These are phyloP conservation scores for Aspergillus conjunctus DNA, from an alignment of 495 filamentous ascomycete genomes.

Conservation along the genomic window DNA sequence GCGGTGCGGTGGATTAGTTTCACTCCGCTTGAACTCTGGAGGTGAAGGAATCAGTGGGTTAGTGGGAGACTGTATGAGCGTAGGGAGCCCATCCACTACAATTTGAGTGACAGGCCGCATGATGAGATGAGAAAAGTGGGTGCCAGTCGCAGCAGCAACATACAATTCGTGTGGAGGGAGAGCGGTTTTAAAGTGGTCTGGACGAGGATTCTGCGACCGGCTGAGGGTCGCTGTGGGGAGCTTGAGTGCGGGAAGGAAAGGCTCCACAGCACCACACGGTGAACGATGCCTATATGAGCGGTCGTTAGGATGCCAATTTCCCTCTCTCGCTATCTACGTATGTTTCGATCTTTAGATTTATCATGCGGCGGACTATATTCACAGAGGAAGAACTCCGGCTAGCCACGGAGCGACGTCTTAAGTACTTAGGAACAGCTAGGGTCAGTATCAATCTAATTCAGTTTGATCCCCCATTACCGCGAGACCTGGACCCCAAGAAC, in stretches of 20 bases:
- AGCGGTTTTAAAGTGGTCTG: no score
- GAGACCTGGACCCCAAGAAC: constrained; percentile 23
- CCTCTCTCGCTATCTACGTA: no score
- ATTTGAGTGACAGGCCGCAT: constrained; percentile 4
- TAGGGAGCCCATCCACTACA: not conserved
- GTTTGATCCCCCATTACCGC: constrained; percentile 15
- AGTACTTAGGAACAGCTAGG: constrained; percentile 25
- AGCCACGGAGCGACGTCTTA: constrained; percentile 17
- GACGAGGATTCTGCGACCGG: no score
- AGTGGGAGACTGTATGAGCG: not conserved
- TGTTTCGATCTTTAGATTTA: not conserved
- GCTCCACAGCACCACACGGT: no score
- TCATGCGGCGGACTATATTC: constrained; percentile 5
- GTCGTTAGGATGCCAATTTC: no score
- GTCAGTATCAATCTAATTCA: constrained; percentile 26
- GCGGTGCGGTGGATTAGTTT: not conserved
- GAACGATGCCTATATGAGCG: no score
- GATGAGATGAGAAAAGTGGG: constrained; percentile 1
- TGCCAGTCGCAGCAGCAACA: not conserved
- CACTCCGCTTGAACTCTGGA: not conserved
- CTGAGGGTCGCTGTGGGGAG: no score
- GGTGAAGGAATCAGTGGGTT: not conserved
- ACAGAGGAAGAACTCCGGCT: constrained; percentile 18
- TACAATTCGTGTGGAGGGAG: no score
- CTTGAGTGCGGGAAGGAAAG: no score